Conservation (phyloP, 768 basidiomycete species). For the Leucocoprinus leucothites region DNA sequence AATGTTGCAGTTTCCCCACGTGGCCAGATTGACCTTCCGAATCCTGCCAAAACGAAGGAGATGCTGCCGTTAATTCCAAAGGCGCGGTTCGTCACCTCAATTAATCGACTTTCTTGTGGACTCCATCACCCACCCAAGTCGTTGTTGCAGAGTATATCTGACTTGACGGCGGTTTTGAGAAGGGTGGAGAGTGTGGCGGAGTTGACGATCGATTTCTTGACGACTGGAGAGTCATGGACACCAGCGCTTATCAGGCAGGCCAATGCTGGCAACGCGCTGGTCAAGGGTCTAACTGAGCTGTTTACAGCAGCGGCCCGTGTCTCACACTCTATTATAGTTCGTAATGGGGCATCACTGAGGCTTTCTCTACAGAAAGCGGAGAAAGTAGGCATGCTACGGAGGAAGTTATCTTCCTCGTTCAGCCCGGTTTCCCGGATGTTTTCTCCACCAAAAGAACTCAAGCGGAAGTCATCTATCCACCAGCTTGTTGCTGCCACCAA, state of each 20-base stretch:
- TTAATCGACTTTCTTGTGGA: conserved; percentile 12
- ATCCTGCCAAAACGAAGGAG: conserved; percentile 1
- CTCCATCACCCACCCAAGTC: conserved; percentile 2
- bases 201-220: conserved; percentile 5
- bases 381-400: not conserved
- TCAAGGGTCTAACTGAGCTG: not conserved
- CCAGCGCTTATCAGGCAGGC: conserved; percentile 7
- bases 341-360: conserved; percentile 5
- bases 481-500: not conserved
- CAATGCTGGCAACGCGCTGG: conserved; percentile 1
- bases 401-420: not conserved
- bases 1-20: conserved; percentile 14
- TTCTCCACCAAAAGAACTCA: not conserved
- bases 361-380: conserved; percentile 2
- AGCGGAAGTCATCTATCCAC: not conserved
- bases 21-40: conserved; percentile 9
- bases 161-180: conserved; percentile 1
- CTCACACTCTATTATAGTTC: conserved; percentile 1
- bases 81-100: conserved; percentile 13
- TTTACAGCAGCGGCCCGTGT: conserved; percentile 5
- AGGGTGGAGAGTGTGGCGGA: conserved; percentile 5
- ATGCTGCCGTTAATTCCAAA: conserved; percentile 12
- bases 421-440: conserved; percentile 2
- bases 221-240: conserved; percentile 10
- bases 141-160: conserved; percentile 3